phyloP scores from a whole-genome alignment of 2,329 filamentous ascomycete genomes.

The Alternaria infectoria region DNA sequence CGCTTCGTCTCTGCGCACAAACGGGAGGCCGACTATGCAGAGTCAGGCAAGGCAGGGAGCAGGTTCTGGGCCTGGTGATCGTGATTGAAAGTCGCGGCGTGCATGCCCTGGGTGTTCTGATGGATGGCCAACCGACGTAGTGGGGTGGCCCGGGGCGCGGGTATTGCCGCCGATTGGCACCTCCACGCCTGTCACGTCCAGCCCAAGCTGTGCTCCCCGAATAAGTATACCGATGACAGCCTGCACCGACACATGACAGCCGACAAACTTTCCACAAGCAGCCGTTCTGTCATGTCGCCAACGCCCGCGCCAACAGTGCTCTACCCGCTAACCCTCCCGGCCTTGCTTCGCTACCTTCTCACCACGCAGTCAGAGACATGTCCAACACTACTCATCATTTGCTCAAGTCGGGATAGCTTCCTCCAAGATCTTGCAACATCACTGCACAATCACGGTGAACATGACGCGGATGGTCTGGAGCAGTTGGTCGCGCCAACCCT shows the following conservation, averaged over 20 bases:
- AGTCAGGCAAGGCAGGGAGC: conserved; percentile 22
- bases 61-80: conserved; percentile 24
- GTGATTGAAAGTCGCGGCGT: conserved; percentile 32
- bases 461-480: conserved; percentile 17
- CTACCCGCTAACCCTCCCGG: conserved; percentile 47
- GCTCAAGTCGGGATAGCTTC: conserved; percentile 70
- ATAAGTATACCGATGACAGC: conserved; percentile 8
- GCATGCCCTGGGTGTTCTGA: conserved; percentile 19
- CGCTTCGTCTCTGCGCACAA: conserved; percentile 17
- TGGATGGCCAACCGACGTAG: conserved; percentile 11
- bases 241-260: conserved; percentile 14
- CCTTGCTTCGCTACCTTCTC: conserved; percentile 70
- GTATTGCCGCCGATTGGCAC: conserved; percentile 13
- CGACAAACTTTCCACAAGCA: neutral
- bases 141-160: conserved; percentile 14
- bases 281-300: conserved; percentile 19
- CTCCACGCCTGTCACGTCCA: neutral
- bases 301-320: conserved; percentile 46
- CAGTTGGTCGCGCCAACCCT: conserved; percentile 69
- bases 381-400: conserved; percentile 74
- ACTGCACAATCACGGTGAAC: conserved; percentile 39
- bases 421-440: conserved; percentile 63
- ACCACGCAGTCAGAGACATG: conserved; percentile 54
- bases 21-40: conserved; percentile 34
- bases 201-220: neutral